Evolutionary conservation across 163 green algal species (phyloP).

Genomic region (Prototheca cutis): DNA sequence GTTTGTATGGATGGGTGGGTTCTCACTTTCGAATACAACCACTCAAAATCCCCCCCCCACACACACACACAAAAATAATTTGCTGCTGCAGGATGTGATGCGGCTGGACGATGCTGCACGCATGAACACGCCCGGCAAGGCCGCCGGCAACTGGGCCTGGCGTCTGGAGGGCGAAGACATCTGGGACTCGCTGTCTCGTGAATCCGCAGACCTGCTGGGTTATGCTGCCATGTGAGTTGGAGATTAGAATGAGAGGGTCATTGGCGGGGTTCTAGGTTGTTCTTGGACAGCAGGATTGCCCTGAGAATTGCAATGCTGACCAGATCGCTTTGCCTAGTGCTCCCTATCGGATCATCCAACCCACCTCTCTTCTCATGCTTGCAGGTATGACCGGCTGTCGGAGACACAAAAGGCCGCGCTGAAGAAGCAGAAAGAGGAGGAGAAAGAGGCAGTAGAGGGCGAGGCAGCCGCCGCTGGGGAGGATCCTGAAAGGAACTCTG

Average conservation of each 20-base stretch:
- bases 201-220: conserved; percentile 8
- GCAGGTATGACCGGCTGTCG: not conserved
- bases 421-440: not conserved
- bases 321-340: too few relatives aligned
- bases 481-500: too few relatives aligned
- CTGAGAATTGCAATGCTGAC: too few relatives aligned
- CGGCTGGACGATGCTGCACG: conserved; percentile 80
- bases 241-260: not conserved
- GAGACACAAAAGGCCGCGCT: not conserved
- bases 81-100: conserved; percentile 85
- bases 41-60: too few relatives aligned
- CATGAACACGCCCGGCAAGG: conserved; percentile 92
- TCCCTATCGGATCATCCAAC: too few relatives aligned
- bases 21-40: too few relatives aligned
- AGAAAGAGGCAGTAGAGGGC: not conserved
- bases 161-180: conserved; percentile 55
- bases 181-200: conserved; percentile 27
- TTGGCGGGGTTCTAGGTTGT: too few relatives aligned
- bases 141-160: conserved; percentile 87
- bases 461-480: not conserved
- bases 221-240: too few relatives aligned
- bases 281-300: too few relatives aligned
- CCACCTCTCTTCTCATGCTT: not conserved
- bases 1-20: too few relatives aligned
- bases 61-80: too few relatives aligned